phyloP scores from a whole-genome alignment of 208 protist genomes.

The Leptomonas pyrrhocoris region DNA sequence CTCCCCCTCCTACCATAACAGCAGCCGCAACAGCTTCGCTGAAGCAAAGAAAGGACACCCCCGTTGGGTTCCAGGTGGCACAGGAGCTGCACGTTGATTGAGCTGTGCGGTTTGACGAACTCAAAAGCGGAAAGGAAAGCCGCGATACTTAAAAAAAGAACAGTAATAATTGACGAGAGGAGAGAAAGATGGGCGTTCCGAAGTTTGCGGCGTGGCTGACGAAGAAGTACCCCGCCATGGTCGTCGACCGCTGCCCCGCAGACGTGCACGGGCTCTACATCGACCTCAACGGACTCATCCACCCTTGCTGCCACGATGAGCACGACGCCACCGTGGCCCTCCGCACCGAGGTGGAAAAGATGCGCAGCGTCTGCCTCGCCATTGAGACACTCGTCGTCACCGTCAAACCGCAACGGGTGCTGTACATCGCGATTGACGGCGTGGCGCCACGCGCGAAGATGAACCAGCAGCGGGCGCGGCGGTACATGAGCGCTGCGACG shows the following conservation, averaged over 20 bases:
- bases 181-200: conserved; percentile 74
- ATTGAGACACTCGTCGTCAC: conserved; percentile 97
- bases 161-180: conserved; percentile 1
- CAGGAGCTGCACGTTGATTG: too few species aligned
- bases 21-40: too few species aligned
- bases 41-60: too few species aligned
- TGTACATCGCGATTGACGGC: conserved; percentile 98
- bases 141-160: not conserved
- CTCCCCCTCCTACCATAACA: too few species aligned
- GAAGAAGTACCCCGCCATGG: conserved; percentile 81
- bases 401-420: conserved; percentile 91
- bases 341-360: conserved; percentile 78
- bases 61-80: too few species aligned
- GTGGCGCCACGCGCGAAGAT: conserved; percentile 99
- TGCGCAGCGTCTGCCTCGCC: conserved; percentile 91
- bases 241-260: conserved; percentile 38
- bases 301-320: conserved; percentile 98
- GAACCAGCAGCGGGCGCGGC: conserved; percentile 98
- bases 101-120: too few species aligned
- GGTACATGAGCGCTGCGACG: conserved; percentile 76
- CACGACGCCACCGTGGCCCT: conserved; percentile 58
- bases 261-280: conserved; percentile 91
- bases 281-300: conserved; percentile 97
- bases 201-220: conserved; percentile 84
- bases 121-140: not conserved